Percentiles rank a stretch among this genome's conserved stretches.
Conservation (phyloP, 2,329 filamentous ascomycete genomes). For the Hymenoscyphus repandus region DNA sequence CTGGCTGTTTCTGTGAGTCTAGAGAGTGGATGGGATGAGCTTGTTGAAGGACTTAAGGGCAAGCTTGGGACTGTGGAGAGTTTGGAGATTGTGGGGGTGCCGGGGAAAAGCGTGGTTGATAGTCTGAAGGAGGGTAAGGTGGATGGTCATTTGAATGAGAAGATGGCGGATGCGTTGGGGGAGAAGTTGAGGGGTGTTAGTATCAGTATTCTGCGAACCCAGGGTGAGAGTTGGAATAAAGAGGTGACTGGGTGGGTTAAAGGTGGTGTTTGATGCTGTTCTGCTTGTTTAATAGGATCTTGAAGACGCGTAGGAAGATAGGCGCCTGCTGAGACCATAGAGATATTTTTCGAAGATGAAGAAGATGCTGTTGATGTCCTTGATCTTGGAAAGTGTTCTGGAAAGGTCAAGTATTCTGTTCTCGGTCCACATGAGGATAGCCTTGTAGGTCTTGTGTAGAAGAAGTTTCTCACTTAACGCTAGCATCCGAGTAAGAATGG, state of each 20-base stretch:
- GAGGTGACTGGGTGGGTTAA: background rate
- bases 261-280: background rate
- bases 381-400: too few relatives aligned
- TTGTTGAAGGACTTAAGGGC: slow-evolving; percentile 10
- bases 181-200: slow-evolving; percentile 19
- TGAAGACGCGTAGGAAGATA: too few relatives aligned
- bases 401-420: too few relatives aligned
- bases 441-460: too few relatives aligned
- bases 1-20: slow-evolving; percentile 34
- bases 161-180: slow-evolving; percentile 11
- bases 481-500: too few relatives aligned
- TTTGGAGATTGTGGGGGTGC: slow-evolving; percentile 24
- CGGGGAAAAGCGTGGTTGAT: slow-evolving; percentile 18
- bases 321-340: too few relatives aligned
- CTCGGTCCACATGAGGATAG: too few relatives aligned
- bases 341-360: too few relatives aligned
- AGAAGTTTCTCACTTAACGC: too few relatives aligned
- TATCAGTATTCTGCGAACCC: slow-evolving; percentile 22
- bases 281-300: too few relatives aligned
- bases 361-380: too few relatives aligned
- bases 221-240: slow-evolving; percentile 16
- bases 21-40: slow-evolving; percentile 24
- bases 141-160: slow-evolving; percentile 8
- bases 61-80: slow-evolving; percentile 16
- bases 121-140: slow-evolving; percentile 15